Conservation (phyloP, 331 rosid genomes). For the Arachis monticola region DNA sequence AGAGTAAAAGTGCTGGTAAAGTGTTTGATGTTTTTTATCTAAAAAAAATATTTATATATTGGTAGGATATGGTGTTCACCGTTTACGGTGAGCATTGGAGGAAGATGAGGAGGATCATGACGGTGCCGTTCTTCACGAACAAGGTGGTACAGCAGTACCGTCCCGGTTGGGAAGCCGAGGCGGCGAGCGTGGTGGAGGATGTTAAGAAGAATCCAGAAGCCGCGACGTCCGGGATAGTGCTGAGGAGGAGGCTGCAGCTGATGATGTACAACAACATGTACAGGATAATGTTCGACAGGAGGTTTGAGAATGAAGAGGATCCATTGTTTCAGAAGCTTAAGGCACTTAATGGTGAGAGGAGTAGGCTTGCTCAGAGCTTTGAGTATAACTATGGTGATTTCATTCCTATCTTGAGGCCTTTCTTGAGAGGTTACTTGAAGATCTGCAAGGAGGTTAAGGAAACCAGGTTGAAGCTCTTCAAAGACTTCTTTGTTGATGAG, state of each 20-base stretch:
- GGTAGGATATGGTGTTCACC: constrained; percentile 88
- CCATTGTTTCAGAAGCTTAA: constrained; percentile 62
- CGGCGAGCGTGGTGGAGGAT: constrained; percentile 69
- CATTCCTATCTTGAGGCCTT: constrained; percentile 82
- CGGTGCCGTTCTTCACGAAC: constrained; percentile 86
- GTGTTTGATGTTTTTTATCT: too few relatives aligned
- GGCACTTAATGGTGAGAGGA: constrained; percentile 76
- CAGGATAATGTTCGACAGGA: constrained; percentile 78
- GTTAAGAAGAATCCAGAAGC: constrained; percentile 55
- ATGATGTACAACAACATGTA: constrained; percentile 94
- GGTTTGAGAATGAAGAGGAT: constrained; percentile 81
- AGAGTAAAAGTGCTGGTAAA: too few relatives aligned
- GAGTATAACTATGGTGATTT: constrained; percentile 87
- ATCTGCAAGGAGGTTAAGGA: constrained; percentile 86
- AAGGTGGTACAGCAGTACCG: constrained; percentile 88
- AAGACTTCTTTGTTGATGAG: constrained; percentile 84
- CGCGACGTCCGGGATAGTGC: constrained; percentile 54
- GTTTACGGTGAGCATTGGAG: constrained; percentile 96
- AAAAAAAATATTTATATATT: too few relatives aligned
- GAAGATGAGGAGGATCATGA: constrained; percentile 90
- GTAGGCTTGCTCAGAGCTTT: constrained; percentile 86
- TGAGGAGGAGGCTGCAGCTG: constrained; percentile 63
- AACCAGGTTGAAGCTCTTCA: constrained; percentile 72
- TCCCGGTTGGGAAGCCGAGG: constrained; percentile 75
- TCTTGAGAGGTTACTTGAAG: constrained; percentile 73